Base-by-base conservation (phyloP, 1,284 basidiomycete species). In the Sporisorium reilianum region DNA sequence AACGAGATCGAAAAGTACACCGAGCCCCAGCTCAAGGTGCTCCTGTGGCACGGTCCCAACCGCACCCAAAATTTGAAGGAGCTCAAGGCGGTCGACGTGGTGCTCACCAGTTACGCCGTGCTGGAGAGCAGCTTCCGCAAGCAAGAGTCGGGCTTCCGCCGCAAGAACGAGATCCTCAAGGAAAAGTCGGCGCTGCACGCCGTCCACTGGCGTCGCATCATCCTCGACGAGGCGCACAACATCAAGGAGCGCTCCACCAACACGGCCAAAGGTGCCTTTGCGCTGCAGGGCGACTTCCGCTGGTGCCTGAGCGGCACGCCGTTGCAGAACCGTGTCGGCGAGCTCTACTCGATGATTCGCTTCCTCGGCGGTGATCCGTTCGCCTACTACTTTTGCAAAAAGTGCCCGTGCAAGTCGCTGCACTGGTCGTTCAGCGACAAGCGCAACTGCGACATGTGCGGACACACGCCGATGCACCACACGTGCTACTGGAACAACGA, bases 251-350 rank as follows among this genome's bases (percentile, higher is more conserved):
- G 97, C 16, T 87, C 90, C 1, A 96, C 94, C 1, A 98, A 97
- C 83, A 98, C 96, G 0, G 95, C 97, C 2, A 98, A 97, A 85
- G 95, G 94, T 11, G 89, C 94, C 0, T 99, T 99, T 83, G 93
- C 94, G 55, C 87, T 99, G 5, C 86, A 91, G 55, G 90, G 91
- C 60, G 89, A 89, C 64, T 94, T 90, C 78, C 90, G 90, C 70
- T 99, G 97, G 97, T 99, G 97, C 85, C 87, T 99, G 32, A 97
- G 95, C 26, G 97, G 96, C n/a, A 97, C 95, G n/a, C 95, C 94
- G 0, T 75, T 86, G 40, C 86, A 98, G 85, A 85, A 85, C 58
- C 78, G 96, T 69, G 97, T 99, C 16, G 97, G 97, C 73, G 97
- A 99, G 85, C 87, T 99, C 44, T 99, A 99, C 87, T 97, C 95